phyloP scores from a whole-genome alignment of 176 grass and related monocot species.

The Triticum dicoccoides region DNA sequence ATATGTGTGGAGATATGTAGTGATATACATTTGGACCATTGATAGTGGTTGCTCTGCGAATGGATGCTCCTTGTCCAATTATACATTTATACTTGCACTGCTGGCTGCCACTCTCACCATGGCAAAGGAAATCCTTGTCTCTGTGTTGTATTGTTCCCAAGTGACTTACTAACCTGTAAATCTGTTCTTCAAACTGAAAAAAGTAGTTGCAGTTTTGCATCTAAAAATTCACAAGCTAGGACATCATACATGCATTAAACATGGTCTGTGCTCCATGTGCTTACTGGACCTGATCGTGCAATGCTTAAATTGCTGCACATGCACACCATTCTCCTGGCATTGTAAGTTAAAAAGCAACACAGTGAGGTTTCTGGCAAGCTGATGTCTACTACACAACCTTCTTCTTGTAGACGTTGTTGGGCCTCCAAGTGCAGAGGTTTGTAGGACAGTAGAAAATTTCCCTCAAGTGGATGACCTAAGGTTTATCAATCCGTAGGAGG shows the following conservation, averaged over 20 bases:
- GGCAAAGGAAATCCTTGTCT: neutral
- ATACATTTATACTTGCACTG: neutral
- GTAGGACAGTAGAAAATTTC: too few species aligned
- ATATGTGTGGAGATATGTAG: conserved; percentile 5
- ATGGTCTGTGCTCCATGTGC: neutral
- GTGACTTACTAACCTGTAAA: neutral
- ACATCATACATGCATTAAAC: too few species aligned
- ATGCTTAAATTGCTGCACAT: neutral
- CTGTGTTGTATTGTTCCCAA: too few species aligned
- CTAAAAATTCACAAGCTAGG: too few species aligned
- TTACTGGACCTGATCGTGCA: neutral
- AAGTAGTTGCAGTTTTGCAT: too few species aligned
- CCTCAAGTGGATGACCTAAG: too few species aligned
- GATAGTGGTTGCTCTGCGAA: neutral
- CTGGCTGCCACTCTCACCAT: neutral
- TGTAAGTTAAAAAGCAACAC: neutral
- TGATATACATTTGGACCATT: neutral
- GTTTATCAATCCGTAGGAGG: too few species aligned
- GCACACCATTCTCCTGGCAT: neutral
- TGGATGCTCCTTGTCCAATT: neutral
- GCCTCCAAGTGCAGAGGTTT: too few species aligned
- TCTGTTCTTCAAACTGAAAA: neutral
- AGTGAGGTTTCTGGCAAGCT: neutral
- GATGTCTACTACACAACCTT: too few species aligned
- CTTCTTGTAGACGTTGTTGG: too few species aligned